Conservation (phyloP, 1,139 yeast genomes). For the Diutina scorzettiae region DNA sequence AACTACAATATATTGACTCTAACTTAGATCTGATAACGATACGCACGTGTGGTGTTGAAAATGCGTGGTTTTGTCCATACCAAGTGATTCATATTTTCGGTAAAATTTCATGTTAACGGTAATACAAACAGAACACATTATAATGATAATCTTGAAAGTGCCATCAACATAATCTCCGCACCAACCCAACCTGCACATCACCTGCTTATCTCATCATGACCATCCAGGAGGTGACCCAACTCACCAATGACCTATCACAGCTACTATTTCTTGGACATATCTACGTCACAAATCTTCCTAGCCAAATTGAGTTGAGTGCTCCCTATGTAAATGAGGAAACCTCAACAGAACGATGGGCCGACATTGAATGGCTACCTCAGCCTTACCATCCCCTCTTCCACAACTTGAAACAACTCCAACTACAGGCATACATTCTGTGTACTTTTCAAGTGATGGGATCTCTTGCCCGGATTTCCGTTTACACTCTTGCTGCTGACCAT, state of each 20-base stretch:
- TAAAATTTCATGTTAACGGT: too few species aligned
- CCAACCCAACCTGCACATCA: too few species aligned
- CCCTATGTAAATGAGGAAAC: neutral
- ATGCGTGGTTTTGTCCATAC: too few species aligned
- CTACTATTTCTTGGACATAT: neutral
- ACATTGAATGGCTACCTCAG: neutral
- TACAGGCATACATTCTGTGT: neutral
- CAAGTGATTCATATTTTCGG: too few species aligned
- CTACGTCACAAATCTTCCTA: neutral
- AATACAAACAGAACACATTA: too few species aligned
- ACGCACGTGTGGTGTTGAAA: too few species aligned
- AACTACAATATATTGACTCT: too few species aligned
- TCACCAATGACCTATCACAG: neutral
- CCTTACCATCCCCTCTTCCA: neutral
- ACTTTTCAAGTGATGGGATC: neutral
- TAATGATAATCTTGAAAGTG: too few species aligned
- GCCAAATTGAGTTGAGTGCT: neutral
- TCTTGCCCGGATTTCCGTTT: neutral
- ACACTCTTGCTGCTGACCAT: conserved; percentile 1
- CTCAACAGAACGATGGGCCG: conserved; percentile 3
- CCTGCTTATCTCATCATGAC: too few species aligned
- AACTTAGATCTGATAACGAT: too few species aligned
- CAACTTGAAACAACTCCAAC: neutral
- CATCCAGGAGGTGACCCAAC: neutral
- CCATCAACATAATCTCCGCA: too few species aligned